Evolutionary conservation across 768 basidiomycete genomes (phyloP), one percentile per base, ranked within the genome.

Genomic region (Mycena vitilis): DNA sequence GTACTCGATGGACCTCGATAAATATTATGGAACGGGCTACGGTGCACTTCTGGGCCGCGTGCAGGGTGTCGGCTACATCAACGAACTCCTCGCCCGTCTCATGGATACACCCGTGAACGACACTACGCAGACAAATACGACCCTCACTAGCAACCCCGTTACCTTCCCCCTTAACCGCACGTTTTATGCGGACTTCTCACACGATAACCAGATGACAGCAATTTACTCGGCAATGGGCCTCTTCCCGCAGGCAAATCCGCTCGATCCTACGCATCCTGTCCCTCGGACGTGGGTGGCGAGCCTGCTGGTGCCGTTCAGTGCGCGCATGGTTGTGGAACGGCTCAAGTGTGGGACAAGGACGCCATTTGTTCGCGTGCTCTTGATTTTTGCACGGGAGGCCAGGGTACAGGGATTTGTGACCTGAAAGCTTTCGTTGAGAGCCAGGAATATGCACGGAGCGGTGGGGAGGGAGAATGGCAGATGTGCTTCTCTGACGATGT

Each of bases 41-140:
- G 93, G 94, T 2, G 87, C 89, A 66, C 71, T 75, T 4, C 89
- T 95, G 1, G 93, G 94, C 2, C 89, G 82, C 5, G 88, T 94
- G 5, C 93, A 93, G 75, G 94, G 94, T 36, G 90, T 95, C 4
- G 95, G 95, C 5, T 97, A 94, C 75, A 84, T 93, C 74, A 95
- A 95, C 75, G 95, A 96, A 79, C 86, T 97, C 20, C 76, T 96
- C 20, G 93, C 94, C 0, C 88, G 95, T 11, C 83, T 96, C 49
- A 93, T 90, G 0, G 82, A 83, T 22, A 78, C 77, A 13, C 86
- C 88, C 1, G 91, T 94, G 30, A 76, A 76, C 48, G 93, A 95
- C 77, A 74, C 84, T 68, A 95, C 93, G 0, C 90, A 91, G 72
- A 93, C 91, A 2, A 95, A 95, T 78, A 79, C 78, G 16, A 95